phyloP scores from a whole-genome alignment of 495 filamentous ascomycete genomes.

The Neohortaea acidophila region DNA sequence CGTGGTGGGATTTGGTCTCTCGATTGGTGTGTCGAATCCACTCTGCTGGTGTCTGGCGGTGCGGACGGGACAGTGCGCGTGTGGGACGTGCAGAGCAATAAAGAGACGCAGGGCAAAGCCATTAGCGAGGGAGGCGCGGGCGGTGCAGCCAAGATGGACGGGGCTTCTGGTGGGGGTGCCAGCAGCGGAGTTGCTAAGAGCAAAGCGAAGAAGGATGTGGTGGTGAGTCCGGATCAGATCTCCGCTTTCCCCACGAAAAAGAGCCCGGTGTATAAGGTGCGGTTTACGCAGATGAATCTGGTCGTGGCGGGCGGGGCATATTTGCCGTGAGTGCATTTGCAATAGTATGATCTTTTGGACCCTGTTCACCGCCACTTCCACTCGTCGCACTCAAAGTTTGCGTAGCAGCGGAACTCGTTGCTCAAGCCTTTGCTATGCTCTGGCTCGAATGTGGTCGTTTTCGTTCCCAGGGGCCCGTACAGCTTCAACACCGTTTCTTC shows the following conservation, averaged over 20 bases:
- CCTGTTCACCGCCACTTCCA: conserved; percentile 36
- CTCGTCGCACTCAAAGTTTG: conserved; percentile 47
- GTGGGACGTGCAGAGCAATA: conserved; percentile 49
- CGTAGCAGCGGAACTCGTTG: conserved; percentile 67
- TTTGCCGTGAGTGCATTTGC: conserved; percentile 37
- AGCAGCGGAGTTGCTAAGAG: conserved; percentile 1
- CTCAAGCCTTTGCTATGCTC: conserved; percentile 50
- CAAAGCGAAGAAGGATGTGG: conserved; percentile 83
- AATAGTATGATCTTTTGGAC: too few relatives aligned
- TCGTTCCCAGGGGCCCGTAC: conserved; percentile 28
- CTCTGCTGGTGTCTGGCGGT: conserved; percentile 71
- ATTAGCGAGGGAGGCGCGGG: conserved; percentile 40
- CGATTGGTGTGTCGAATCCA: conserved; percentile 80
- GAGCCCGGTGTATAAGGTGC: conserved; percentile 81
- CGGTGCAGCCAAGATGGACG: conserved; percentile 31
- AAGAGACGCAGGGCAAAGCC: conserved; percentile 34
- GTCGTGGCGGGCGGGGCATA: conserved; percentile 79
- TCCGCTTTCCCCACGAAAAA: conserved; percentile 89
- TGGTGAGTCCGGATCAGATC: conserved; percentile 84
- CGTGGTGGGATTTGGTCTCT: conserved; percentile 89
- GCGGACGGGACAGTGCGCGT: conserved; percentile 84
- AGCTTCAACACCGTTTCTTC: conserved; percentile 21
- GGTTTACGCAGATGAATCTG: conserved; percentile 85
- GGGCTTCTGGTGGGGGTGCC: conserved; percentile 19
- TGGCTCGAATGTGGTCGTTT: conserved; percentile 45